Percentiles rank a stretch among this genome's conserved stretches.
These are phyloP conservation scores for Holtermannia corniformis DNA, from an alignment of 768 basidiomycete genomes.

Conservation along the genomic window DNA sequence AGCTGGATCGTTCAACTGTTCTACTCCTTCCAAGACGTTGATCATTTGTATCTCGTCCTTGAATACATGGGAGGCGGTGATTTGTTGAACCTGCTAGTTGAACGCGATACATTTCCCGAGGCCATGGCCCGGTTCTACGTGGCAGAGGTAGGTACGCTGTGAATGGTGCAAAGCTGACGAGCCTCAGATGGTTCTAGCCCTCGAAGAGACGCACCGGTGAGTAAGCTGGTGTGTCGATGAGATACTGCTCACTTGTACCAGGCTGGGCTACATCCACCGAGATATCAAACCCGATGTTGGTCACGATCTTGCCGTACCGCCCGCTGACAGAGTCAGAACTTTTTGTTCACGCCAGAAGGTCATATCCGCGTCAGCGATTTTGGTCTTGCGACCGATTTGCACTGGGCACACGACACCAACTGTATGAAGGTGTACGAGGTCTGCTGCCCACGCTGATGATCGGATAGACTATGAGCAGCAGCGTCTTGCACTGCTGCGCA, in stretches of 20 bases:
- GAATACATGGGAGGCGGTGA: conserved; percentile 97
- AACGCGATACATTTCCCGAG: conserved; percentile 48
- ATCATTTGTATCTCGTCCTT: conserved; percentile 87
- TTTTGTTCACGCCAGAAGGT: conserved; percentile 84
- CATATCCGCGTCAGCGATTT: conserved; percentile 95
- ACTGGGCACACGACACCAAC: conserved; percentile 94
- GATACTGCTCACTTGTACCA: conserved; percentile 41
- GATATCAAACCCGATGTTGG: conserved; percentile 92
- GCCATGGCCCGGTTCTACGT: conserved; percentile 66
- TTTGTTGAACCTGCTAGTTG: conserved; percentile 88
- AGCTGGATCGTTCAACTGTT: conserved; percentile 91
- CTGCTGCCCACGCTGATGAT: background rate
- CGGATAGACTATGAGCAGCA: conserved; percentile 92
- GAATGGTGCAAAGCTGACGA: background rate
- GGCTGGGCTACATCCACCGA: conserved; percentile 91
- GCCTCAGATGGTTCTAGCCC: conserved; percentile 80
- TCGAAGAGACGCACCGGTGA: conserved; percentile 67
- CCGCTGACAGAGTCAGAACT: conserved; percentile 49
- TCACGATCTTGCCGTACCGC: conserved; percentile 35
- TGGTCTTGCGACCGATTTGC: conserved; percentile 77
- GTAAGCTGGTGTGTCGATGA: background rate
- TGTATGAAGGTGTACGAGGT: conserved; percentile 46
- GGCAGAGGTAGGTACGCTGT: conserved; percentile 59
- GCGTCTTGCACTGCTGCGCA: conserved; percentile 72
- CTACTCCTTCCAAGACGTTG: conserved; percentile 69